Base-by-base conservation (phyloP, 306 rosid species). In the Herpetospermum pedunculosum region DNA sequence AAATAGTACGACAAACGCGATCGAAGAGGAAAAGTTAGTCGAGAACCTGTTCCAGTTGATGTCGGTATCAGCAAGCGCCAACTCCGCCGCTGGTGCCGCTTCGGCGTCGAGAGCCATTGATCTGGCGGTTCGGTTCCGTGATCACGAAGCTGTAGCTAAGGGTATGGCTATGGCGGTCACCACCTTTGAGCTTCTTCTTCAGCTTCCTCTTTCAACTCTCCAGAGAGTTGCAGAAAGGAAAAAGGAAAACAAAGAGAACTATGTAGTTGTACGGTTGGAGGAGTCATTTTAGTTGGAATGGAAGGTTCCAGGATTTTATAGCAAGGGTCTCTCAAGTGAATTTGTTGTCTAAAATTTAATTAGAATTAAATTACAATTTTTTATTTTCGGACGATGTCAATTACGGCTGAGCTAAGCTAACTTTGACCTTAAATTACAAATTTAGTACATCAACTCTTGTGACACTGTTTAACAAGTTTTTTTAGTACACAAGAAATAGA, bases 41-140 rank as follows among this genome's bases (percentile, higher is more conserved):
- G 19, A 26, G 11, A 62, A 88, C 98, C 98, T 90, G 84, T 81
- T 80, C 98, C 98, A 92, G 80, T 92, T 87, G 83, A 92, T 78
- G 34, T 92, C 88, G 21, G 95, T 88, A 54, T 92, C 95, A 9
- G 91, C 80, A 0, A 88, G 89, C 2, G 98, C 83, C 70, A 88
- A 79, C 38, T 78, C 80, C 26, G 85, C 81, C 58, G 81, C 68
- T 28, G 89, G 23, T 55, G 69, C 34, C 34, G 83, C 85, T 35
- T 88, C 82, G 25, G 88, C 85, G 67, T 88, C 92, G 83, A 88
- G 46, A 8, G 85, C 78, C 80, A 52, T 73, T 73, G 77, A 54
- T 65, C 34, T 40, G 16, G 5, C 4, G n/a, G 34, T 11, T 21
- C 52, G 32, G 49, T 38, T 40, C 19, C 11, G 71, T n/a, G 71